Base-by-base conservation (phyloP, 2,329 filamentous ascomycete genomes). In the Ophiocordyceps unilateralis region DNA sequence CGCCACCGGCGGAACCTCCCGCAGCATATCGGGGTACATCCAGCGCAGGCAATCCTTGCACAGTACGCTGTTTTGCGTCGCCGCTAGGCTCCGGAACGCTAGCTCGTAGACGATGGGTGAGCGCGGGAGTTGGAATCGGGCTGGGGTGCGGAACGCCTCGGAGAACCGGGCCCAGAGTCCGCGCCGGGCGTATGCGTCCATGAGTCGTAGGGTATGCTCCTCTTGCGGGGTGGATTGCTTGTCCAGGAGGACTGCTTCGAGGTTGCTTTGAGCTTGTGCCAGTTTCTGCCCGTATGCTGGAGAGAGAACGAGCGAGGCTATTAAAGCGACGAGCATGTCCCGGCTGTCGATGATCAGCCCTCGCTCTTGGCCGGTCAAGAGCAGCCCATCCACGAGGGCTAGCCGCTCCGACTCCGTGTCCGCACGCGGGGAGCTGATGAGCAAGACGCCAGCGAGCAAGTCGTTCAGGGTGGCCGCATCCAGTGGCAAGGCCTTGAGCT, bases 21-120 rank as follows among this genome's bases (percentile, higher is more conserved):
- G 56, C 17, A 63, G 47, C 72, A 83, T 78, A 52, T 79, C 74
- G 2, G 67, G 64, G n/a, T 74, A 64, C 53, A 70, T 72, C 47
- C 62, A 67, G n/a, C 66, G 67, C 47, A 74, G 58, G 20, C 62
- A 68, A 45, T 64, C 63, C 43, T 58, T 65, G 54, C 65, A 76
- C 47, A 61, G 55, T 40, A 45, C 51, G 44, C 65, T 58, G 48
- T 71, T 60, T 0, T 57, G 51, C 0, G 67, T 65, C 5, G 60
- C 53, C 1, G 69, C 67, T 43, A 77, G 64, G 23, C 63, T 53
- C 14, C 55, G 49, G 52, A 74, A 80, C 22, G 77, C 59, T 28
- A 69, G 59, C 4, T 60, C 56, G 52, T 83, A 84, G 48, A 80
- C 63, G 15, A 55, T 53, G n/a, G 61, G 52, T 0, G 70, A 68